Base-by-base conservation (phyloP, 2,329 filamentous ascomycete genomes). In the Fusarium circinatum region DNA sequence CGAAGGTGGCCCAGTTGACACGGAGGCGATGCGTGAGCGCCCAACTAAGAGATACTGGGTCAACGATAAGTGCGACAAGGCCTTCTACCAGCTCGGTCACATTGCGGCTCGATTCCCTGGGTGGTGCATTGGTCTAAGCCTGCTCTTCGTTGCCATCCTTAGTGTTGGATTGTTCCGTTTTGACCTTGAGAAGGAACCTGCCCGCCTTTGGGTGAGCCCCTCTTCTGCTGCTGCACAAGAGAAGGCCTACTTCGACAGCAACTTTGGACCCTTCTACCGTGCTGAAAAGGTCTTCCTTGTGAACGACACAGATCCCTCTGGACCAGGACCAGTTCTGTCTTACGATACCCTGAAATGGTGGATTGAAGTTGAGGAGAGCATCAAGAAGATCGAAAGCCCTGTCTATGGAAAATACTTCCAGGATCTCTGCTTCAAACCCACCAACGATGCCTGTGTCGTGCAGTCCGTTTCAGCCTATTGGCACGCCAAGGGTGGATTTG, bases 221-320 rank as follows among this genome's bases (percentile, higher is more conserved):
- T 93, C 93, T 14, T 98, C 96, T 8, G 90, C 91, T 55, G 96
- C 97, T 26, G 96, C 96, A 0, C 89, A 94, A 80, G 96, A 99
- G 81, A 99, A 99, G 84, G 89, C 89, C 3, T 99, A 97, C 80
- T 99, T 98, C 74, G 97, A 99, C 80, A 82, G 89, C 41, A 95
- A 94, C 76, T 99, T 99, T 80, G 97, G 96, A 0, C 95, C 96
- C 0, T 99, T 99, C 79, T 99, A 96, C 83, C 93, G 96, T 45
- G 93, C 95, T 0, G 94, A 99, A 81, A 96, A 99, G 83, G 90
- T 92, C 2, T 99, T 99, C 81, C 83, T 99, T 20, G 94, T 98
- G 70, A 99, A 98, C 73, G 95, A 98, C 75, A 95, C 91, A 1
- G 81, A 88, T 2, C 78, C 87, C 5, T 86, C 86, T 6, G 89